Conservation (phyloP, 2,329 filamentous ascomycete species). For the Graphiopsis chlorocephala region DNA sequence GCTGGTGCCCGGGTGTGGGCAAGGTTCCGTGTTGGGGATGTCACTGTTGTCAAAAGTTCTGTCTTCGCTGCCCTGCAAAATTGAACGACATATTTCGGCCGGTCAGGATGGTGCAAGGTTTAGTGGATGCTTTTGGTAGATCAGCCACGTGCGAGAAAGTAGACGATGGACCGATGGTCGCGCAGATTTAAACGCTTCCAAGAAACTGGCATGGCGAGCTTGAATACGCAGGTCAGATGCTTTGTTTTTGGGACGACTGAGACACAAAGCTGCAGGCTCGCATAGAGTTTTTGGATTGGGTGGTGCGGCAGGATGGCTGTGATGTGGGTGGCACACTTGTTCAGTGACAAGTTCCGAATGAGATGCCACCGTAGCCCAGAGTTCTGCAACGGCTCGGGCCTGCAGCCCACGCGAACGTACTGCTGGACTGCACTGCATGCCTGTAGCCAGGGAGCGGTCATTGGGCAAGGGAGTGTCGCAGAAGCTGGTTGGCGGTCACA, state of each 20-base stretch:
- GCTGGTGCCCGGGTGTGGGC: not conserved
- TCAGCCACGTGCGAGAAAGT: conserved; percentile 14
- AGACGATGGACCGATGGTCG: not conserved
- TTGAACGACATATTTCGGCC: not conserved
- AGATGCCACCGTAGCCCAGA: conserved; percentile 1
- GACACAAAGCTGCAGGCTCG: not conserved
- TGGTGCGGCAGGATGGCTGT: not conserved
- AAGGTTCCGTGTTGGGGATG: conserved; percentile 7
- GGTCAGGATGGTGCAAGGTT: not conserved
- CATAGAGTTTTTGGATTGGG: not conserved
- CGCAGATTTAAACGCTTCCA: not conserved
- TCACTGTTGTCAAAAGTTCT: conserved; percentile 1
- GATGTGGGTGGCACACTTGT: conserved; percentile 7
- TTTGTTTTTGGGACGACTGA: not conserved
- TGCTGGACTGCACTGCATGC: conserved; percentile 3
- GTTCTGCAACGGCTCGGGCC: conserved; percentile 13
- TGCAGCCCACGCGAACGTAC: conserved; percentile 10
- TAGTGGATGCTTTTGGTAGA: not conserved
- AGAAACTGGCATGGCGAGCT: not conserved
- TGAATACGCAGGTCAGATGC: not conserved
- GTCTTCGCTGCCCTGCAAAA: not conserved
- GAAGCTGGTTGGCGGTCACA: conserved; percentile 8
- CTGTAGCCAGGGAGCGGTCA: not conserved
- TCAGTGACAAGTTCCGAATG: conserved; percentile 2
- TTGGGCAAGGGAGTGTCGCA: conserved; percentile 4